Evolutionary conservation across 805 yeast species (phyloP).

Genomic region (Scheffersomyces amazonensis): DNA sequence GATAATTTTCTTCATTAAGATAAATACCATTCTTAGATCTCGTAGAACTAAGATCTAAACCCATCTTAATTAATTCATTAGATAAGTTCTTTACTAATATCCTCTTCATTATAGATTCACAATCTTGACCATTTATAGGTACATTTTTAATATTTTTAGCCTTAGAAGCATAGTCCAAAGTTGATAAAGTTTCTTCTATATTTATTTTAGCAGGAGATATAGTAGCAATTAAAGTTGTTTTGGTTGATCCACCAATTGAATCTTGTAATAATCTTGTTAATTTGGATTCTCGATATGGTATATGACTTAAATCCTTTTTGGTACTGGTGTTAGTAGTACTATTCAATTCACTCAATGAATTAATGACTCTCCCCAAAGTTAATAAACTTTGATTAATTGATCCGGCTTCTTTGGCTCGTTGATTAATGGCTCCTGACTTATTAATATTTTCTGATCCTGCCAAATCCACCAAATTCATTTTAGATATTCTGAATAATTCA

Average conservation of each 20-base stretch:
- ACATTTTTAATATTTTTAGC: slow-evolving; percentile 75
- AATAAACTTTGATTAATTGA: slow-evolving; percentile 84
- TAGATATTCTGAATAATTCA: slow-evolving; percentile 44
- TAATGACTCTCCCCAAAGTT: slow-evolving; percentile 87
- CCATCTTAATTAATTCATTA: slow-evolving; percentile 52
- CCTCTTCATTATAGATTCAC: slow-evolving; percentile 46
- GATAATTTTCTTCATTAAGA: slow-evolving; percentile 57
- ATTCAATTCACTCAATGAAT: slow-evolving; percentile 37
- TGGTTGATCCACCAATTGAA: slow-evolving; percentile 83
- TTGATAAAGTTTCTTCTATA: slow-evolving; percentile 79
- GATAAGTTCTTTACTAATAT: slow-evolving; percentile 51
- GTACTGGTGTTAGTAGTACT: slow-evolving; percentile 3
- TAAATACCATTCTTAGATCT: slow-evolving; percentile 64
- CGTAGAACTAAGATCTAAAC: slow-evolving; percentile 61
- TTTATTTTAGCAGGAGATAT: slow-evolving; percentile 78
- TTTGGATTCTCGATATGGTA: slow-evolving; percentile 85
- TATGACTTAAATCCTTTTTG: slow-evolving; percentile 41
- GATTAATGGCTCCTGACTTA: slow-evolving; percentile 82
- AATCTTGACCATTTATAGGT: slow-evolving; percentile 48
- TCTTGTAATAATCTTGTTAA: slow-evolving; percentile 73
- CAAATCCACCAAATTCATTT: slow-evolving; percentile 82
- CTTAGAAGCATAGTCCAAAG: slow-evolving; percentile 82
- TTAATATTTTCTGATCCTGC: slow-evolving; percentile 93
- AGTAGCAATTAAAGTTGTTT: slow-evolving; percentile 84
- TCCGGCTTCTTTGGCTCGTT: slow-evolving; percentile 91